A percentile compares a stretch with the other conserved stretches of the same genome.
These are phyloP conservation scores for Stevia rebaudiana DNA, from an alignment of 140 eudicot species.

Conservation along the genomic window DNA sequence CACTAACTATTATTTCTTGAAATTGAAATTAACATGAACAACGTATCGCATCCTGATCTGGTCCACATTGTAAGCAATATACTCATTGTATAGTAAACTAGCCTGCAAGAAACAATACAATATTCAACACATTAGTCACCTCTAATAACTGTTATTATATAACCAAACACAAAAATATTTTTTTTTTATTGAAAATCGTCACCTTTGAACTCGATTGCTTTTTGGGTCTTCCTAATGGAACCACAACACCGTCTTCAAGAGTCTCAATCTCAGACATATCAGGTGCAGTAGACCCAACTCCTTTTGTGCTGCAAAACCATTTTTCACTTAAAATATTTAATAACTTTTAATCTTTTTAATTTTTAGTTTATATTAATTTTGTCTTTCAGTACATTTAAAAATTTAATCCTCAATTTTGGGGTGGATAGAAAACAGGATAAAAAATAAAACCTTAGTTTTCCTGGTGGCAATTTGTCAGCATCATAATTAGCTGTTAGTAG, in stretches of 20 bases:
- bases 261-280: constrained; percentile 49
- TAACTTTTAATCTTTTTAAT: not conserved
- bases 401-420: not conserved
- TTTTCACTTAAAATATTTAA: not conserved
- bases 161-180: not conserved
- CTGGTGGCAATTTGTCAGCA: constrained; percentile 82
- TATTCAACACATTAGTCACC: not conserved
- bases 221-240: constrained; percentile 78
- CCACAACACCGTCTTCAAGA: constrained; percentile 79
- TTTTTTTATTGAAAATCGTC: not conserved
- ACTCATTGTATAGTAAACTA: constrained; percentile 74
- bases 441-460: constrained; percentile 71
- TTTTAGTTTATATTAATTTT: not conserved
- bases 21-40: constrained; percentile 67
- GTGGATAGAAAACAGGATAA: not conserved
- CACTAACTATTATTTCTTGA: constrained; percentile 11
- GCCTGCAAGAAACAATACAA: constrained; percentile 41
- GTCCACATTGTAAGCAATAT: constrained; percentile 83
- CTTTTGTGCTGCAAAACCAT: constrained; percentile 68
- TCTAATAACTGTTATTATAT: not conserved
- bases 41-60: constrained; percentile 95
- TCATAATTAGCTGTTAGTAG: constrained; percentile 50
- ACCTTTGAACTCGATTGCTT: constrained; percentile 51
- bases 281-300: constrained; percentile 84
- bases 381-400: not conserved